Conservation (phyloP, 2,329 filamentous ascomycete genomes). For the Calycina herbarum region DNA sequence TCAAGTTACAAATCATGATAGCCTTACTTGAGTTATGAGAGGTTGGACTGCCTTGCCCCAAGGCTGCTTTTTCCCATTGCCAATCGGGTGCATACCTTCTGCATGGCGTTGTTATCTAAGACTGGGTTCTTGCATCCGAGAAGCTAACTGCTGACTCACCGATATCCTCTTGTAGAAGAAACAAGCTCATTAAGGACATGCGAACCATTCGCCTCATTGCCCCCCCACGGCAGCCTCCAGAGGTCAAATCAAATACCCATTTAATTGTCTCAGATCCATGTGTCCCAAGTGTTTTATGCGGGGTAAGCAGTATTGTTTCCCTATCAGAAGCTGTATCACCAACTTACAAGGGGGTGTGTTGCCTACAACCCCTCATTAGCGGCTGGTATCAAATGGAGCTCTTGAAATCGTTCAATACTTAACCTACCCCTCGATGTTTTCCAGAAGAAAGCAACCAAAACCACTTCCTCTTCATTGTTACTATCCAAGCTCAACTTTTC, state of each 20-base stretch:
- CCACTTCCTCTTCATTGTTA: background rate
- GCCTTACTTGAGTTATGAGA: background rate
- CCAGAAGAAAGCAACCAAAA: background rate
- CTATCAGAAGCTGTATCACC: background rate
- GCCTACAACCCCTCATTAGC: background rate
- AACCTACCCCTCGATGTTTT: background rate
- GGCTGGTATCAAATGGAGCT: background rate
- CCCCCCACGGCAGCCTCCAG: background rate
- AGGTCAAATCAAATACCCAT: background rate
- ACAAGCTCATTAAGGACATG: background rate
- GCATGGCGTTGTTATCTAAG: background rate
- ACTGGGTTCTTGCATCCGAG: background rate
- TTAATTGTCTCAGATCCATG: too few relatives aligned
- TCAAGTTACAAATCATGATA: background rate
- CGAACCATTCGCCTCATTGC: background rate
- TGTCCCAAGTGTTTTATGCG: background rate
- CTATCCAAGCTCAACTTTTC: background rate
- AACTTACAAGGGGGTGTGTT: constrained; percentile 6
- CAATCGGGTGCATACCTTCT: background rate
- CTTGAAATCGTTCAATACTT: background rate
- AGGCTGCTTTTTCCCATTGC: background rate
- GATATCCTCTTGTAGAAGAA: background rate
- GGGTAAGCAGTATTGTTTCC: background rate
- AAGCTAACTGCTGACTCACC: background rate
- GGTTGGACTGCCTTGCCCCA: too few relatives aligned